Percentiles rank a stretch among this genome's conserved stretches.
These are phyloP conservation scores for Blepharisma stoltei DNA, from an alignment of 73 alveolate species.

Conservation along the genomic window DNA sequence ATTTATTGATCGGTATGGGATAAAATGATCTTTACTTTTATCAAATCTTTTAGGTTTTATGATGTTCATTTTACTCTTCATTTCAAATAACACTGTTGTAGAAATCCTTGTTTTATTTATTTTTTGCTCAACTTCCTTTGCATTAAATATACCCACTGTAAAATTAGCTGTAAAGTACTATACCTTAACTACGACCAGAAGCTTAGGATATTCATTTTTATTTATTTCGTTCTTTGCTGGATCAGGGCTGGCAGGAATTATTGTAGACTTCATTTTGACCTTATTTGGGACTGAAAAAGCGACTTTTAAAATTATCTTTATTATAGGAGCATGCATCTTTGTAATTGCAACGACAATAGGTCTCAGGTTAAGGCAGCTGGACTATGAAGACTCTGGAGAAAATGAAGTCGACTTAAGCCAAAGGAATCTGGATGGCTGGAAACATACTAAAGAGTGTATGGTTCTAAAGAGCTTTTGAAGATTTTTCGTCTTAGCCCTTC, in stretches of 20 bases:
- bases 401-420: too few species aligned
- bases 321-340: background rate
- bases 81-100: background rate
- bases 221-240: background rate
- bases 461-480: background rate
- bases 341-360: background rate
- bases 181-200: conserved; percentile 1
- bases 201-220: conserved; percentile 5
- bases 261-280: background rate
- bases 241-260: background rate
- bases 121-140: background rate
- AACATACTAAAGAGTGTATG: background rate
- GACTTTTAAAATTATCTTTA: background rate
- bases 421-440: too few species aligned
- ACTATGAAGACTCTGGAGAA: conserved; percentile 2
- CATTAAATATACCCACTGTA: background rate
- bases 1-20: background rate
- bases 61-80: background rate
- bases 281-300: background rate
- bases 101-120: background rate
- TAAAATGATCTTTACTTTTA: background rate
- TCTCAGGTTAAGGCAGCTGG: background rate
- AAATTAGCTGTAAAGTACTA: background rate
- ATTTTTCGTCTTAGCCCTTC: background rate
- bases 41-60: background rate